These are phyloP conservation scores for Aleurites moluccanus DNA, from an alignment of 441 rosid genomes.

Conservation along the genomic window DNA sequence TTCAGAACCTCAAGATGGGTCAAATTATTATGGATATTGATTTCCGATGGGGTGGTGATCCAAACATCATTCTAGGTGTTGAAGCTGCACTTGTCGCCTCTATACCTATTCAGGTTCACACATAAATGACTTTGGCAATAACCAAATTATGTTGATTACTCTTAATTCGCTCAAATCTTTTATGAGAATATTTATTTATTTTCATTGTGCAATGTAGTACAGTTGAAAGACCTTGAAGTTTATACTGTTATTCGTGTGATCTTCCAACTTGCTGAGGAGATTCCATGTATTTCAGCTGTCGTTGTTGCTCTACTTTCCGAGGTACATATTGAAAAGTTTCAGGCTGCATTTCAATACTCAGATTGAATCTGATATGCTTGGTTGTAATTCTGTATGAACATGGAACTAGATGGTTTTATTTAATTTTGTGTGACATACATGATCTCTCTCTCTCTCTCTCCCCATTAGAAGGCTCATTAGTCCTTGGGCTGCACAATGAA, in stretches of 20 bases:
- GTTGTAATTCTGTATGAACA: background rate
- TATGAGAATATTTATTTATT: constrained; percentile 12
- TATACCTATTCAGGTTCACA: constrained; percentile 87
- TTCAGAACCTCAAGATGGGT: constrained; percentile 91
- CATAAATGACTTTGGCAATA: constrained; percentile 20
- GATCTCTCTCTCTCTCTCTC: background rate
- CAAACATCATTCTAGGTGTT: constrained; percentile 84
- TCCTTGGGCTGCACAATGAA: background rate
- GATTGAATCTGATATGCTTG: background rate
- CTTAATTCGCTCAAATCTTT: background rate
- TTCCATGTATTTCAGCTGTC: constrained; percentile 97
- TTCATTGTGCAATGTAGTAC: constrained; percentile 34
- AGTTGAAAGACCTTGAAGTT: constrained; percentile 98
- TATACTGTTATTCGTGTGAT: constrained; percentile 87
- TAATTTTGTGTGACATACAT: background rate
- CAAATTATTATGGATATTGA: constrained; percentile 95
- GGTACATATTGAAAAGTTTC: constrained; percentile 38
- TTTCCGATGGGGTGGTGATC: constrained; percentile 98
- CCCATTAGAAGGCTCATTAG: background rate
- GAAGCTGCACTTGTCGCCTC: constrained; percentile 93
- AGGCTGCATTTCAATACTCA: background rate
- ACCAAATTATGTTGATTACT: constrained; percentile 9
- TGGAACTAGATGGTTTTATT: background rate
- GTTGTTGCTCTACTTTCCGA: constrained; percentile 94
- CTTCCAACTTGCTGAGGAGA: constrained; percentile 96